phyloP scores from a whole-genome alignment of 495 filamentous ascomycete species.

The Chlorociboria aeruginascens region DNA sequence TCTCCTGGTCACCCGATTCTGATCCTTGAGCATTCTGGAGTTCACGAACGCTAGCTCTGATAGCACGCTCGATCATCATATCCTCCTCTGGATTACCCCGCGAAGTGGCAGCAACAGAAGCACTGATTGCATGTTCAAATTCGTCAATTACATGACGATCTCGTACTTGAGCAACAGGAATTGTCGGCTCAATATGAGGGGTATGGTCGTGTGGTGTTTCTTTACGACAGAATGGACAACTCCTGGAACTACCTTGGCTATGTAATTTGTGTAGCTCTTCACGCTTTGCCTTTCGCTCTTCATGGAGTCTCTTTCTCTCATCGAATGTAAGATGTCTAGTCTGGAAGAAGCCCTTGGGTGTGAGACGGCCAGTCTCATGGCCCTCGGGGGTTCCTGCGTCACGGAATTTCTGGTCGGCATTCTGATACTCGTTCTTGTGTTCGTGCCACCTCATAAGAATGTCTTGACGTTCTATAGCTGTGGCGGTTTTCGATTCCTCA shows the following conservation, averaged over 20 bases:
- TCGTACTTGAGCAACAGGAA: background rate
- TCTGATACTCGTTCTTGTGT: constrained; percentile 39
- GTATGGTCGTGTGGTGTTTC: constrained; percentile 7
- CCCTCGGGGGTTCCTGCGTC: constrained; percentile 12
- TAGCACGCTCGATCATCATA: constrained; percentile 51
- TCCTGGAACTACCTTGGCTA: constrained; percentile 1
- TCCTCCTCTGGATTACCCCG: constrained; percentile 56
- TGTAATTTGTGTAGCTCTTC: constrained; percentile 19
- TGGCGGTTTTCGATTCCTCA: constrained; percentile 40
- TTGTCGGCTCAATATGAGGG: constrained; percentile 5
- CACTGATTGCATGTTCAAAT: constrained; percentile 56
- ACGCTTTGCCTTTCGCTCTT: constrained; percentile 25
- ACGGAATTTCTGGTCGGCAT: constrained; percentile 8
- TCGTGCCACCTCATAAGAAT: constrained; percentile 46
- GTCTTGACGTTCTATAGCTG: constrained; percentile 40
- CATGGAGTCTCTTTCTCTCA: constrained; percentile 35
- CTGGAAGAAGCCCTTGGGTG: constrained; percentile 28
- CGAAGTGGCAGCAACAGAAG: constrained; percentile 57
- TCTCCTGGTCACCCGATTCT: constrained; percentile 22
- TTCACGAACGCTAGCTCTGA: constrained; percentile 53
- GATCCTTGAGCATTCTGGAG: constrained; percentile 28
- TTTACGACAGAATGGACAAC: constrained; percentile 17
- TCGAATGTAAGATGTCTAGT: constrained; percentile 27
- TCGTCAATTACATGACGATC: constrained; percentile 31
- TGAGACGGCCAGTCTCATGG: constrained; percentile 14